Evolutionary conservation across 805 yeast species (phyloP), one percentile per base, ranked within the genome.

Genomic region (Brettanomyces custersianus): DNA sequence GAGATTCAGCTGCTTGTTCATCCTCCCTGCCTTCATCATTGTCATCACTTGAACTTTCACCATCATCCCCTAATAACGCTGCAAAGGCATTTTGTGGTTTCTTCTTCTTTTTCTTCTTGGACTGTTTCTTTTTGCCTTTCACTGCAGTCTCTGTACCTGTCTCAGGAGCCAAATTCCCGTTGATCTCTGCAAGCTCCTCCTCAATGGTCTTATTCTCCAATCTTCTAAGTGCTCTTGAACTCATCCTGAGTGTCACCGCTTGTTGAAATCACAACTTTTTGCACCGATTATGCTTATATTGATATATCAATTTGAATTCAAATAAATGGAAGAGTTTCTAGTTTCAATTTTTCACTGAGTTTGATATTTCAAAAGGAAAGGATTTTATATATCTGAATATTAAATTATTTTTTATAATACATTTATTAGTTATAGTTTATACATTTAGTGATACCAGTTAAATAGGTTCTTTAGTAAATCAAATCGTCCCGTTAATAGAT

Each of bases 191-290:
- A 41, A 42, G 37, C 24, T 44, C 49, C 9, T 45, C 40, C 35
- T 55, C 59, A 7, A 43, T 25, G 8, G 51, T 51, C 28, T 48
- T 40, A 35, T 51, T 63, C 39, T 69, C 68, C 10, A 72, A 49
- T 37, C 63, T 59, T 41, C 64, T 64, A 31, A 72, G 52, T 5
- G 71, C 72, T 44, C 77, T 61, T 2, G 72, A 65, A 54, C 75
- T 69, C 77, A 72, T 71, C 19, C 13, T 20, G 12, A 13, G 13
- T n/a, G n/a, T n/a, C n/a, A n/a, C n/a, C n/a, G n/a, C n/a, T n/a
- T n/a, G n/a, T n/a, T n/a, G 9, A 15, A 27, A 15, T 10, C 30
- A 10, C 25, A 23, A 23, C n/a, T n/a, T n/a, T n/a, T n/a, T n/a
- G n/a, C n/a, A n/a, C n/a, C n/a, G n/a, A n/a, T n/a, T n/a, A n/a